A percentile compares a stretch with the other conserved stretches of the same genome.
phyloP scores from a whole-genome alignment of 805 yeast species.

The Candida quercuum region DNA sequence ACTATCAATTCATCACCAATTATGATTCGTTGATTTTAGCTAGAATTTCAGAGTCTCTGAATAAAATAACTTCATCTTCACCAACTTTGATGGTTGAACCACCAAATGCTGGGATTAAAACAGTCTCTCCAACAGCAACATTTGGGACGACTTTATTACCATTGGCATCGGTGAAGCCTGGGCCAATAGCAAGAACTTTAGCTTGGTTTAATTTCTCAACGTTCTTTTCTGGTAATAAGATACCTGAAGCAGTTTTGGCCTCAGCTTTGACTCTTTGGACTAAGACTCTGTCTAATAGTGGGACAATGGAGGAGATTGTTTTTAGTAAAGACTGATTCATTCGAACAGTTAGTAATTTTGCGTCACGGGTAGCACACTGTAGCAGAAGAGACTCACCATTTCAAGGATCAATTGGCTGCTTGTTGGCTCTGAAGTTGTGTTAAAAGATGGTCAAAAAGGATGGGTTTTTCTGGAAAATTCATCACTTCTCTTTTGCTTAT shows the following conservation, averaged over 20 bases:
- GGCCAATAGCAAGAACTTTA: constrained; percentile 90
- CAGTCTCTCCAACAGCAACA: constrained; percentile 88
- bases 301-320: constrained; percentile 82
- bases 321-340: constrained; percentile 68
- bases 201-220: constrained; percentile 92
- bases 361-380: no score
- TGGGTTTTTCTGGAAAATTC: constrained; percentile 1
- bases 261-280: constrained; percentile 93
- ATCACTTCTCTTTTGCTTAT: no score
- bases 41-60: constrained; percentile 91
- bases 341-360: no score
- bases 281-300: constrained; percentile 91
- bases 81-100: constrained; percentile 87
- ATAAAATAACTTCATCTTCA: constrained; percentile 72
- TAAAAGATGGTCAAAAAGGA: background rate
- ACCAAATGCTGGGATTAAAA: constrained; percentile 90
- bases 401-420: constrained; percentile 4
- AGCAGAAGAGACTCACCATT: constrained; percentile 19
- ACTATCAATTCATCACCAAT: background rate
- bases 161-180: constrained; percentile 73
- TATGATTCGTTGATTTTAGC: constrained; percentile 76
- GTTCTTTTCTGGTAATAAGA: constrained; percentile 93
- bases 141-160: constrained; percentile 71
- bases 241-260: constrained; percentile 87
- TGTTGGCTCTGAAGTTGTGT: background rate